Evolutionary conservation across 768 basidiomycete genomes (phyloP), one percentile per base, ranked within the genome.

Genomic region (Trametes gibbosa): DNA sequence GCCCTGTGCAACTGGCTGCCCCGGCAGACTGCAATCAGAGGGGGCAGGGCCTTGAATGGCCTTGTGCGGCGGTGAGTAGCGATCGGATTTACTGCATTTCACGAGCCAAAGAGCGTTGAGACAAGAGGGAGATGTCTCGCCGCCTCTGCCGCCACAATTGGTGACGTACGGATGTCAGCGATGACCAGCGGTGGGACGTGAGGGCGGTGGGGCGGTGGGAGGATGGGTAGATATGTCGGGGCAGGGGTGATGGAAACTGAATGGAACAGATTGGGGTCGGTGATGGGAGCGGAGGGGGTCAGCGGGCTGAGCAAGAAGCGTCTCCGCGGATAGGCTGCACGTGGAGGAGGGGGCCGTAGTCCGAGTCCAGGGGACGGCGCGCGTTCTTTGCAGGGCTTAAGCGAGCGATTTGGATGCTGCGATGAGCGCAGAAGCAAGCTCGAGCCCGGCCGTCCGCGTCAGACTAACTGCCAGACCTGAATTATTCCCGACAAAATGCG

Each of bases 401-500:
- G 29, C 29, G 29, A 32, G 29, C n/a, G n/a, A n/a, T n/a, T n/a
- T n/a, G 29, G 29, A 32, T 32, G 29, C 29, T 5, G 4, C 29
- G 29, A 32, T 32, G 29, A 32, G n/a, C 37, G 43, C 43, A 24
- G 13, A 24, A 23, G 43, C 13, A 25, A 25, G 43, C 21, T 13
- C 23, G 8, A 9, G 12, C 21, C 13, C 43, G 50, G 29, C 27
- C 42, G 42, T 29, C 40, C 40, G 52, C 40, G 40, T 53, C 41
- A 53, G 17, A 43, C 45, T 53, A 34, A 16, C 52, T 53, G 52
- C 25, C 29, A 24, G 39, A 42, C 41, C 52, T 53, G 27, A 35
- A 53, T 43, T 45, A 53, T 53, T 45, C 42, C 41, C 42, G 52
- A 53, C 52, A 45, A 53, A 53, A 32, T 53, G 37, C 42, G 52